phyloP scores from a whole-genome alignment of 2,329 filamentous ascomycete genomes.

The Aspergillus sp. region DNA sequence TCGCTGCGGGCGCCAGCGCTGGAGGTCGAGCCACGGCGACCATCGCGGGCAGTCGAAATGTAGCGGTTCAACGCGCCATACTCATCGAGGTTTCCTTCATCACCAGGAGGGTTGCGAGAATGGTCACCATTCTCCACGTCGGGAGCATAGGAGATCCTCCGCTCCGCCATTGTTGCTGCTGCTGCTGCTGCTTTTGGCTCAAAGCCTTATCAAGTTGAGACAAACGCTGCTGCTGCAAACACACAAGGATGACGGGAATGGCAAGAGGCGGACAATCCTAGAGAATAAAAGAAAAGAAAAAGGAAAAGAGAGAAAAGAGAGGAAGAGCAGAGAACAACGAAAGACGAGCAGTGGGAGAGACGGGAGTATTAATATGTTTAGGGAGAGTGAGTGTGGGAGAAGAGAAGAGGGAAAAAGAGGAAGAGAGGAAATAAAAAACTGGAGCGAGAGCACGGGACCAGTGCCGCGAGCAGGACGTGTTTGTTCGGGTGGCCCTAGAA shows the following conservation, averaged over 20 bases:
- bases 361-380: conserved; percentile 29
- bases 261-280: conserved; percentile 34
- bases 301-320: conserved; percentile 12
- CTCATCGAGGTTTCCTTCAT: conserved; percentile 43
- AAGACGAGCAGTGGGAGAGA: conserved; percentile 19
- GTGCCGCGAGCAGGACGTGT: background rate
- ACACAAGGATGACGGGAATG: conserved; percentile 24
- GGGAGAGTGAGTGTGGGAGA: conserved; percentile 17
- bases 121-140: conserved; percentile 36
- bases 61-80: conserved; percentile 59
- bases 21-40: conserved; percentile 43
- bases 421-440: conserved; percentile 16
- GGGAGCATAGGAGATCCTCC: conserved; percentile 38
- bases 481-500: no score
- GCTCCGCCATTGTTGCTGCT: conserved; percentile 37
- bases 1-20: conserved; percentile 36
- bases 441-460: conserved; percentile 22
- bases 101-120: conserved; percentile 23
- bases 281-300: conserved; percentile 15
- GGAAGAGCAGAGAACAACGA: conserved; percentile 8
- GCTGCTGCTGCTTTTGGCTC: conserved; percentile 21
- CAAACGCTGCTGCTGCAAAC: conserved; percentile 27
- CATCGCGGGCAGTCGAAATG: conserved; percentile 59
- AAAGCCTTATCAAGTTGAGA: conserved; percentile 30
- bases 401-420: conserved; percentile 20